A percentile compares a stretch with the other conserved stretches of the same genome.
Conservation (phyloP, 2,329 filamentous ascomycete species). For the Sodiomyces alkalinus region DNA sequence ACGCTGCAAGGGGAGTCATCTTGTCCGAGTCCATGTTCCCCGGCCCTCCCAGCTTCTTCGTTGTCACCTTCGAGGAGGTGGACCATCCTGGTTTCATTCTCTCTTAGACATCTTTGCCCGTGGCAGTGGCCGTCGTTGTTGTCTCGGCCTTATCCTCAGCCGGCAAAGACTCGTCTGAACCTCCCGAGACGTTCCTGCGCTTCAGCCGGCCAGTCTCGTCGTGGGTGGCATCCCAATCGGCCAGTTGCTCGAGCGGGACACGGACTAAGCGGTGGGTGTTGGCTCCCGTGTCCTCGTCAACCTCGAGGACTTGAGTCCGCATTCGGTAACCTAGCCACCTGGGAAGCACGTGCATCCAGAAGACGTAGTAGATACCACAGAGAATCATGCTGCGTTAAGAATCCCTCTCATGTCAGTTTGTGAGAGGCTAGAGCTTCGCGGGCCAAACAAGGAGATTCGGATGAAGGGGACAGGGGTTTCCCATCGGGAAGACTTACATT, state of each 20-base stretch:
- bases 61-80: no score
- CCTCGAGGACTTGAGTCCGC: slow-evolving; percentile 34
- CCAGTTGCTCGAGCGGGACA: slow-evolving; percentile 33
- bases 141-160: neutral
- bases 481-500: slow-evolving; percentile 44
- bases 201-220: slow-evolving; percentile 27
- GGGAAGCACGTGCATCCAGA: slow-evolving; percentile 43
- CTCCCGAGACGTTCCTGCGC: slow-evolving; percentile 4
- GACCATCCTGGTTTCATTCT: no score
- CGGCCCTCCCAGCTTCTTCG: no score
- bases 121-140: no score
- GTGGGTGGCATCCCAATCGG: slow-evolving; percentile 42
- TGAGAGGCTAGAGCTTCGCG: neutral
- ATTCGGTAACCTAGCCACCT: slow-evolving; percentile 35
- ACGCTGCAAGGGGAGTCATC: no score
- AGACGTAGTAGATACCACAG: slow-evolving; percentile 41
- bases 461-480: accelerated
- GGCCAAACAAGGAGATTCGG: slow-evolving; percentile 1
- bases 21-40: no score
- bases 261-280: slow-evolving; percentile 33
- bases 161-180: neutral
- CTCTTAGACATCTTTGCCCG: no score
- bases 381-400: slow-evolving; percentile 28
- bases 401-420: neutral
- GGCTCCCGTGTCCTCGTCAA: slow-evolving; percentile 27